Conservation (phyloP, 2,329 filamentous ascomycete genomes). For the Endocalyx cinctus region DNA sequence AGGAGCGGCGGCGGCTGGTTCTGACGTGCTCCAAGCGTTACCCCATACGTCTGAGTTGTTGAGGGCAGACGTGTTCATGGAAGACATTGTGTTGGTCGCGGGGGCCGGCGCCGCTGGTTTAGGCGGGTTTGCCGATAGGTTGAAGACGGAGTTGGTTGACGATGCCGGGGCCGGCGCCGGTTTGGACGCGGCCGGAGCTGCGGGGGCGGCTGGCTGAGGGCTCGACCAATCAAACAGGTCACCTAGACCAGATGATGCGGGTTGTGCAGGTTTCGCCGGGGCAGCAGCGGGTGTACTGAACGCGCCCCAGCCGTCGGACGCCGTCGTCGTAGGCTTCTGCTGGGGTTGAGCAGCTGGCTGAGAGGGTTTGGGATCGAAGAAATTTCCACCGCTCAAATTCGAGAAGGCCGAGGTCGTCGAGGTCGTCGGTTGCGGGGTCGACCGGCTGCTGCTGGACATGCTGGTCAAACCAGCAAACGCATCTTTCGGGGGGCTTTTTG, state of each 20-base stretch:
- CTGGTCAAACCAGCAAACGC: constrained; percentile 32
- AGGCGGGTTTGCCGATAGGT: constrained; percentile 58
- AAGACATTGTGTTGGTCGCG: constrained; percentile 29
- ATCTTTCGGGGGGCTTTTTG: constrained; percentile 31
- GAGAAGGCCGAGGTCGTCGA: constrained; percentile 39
- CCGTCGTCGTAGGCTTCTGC: constrained; percentile 29
- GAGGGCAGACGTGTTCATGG: constrained; percentile 34
- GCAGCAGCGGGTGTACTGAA: constrained; percentile 44
- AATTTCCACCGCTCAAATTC: constrained; percentile 62
- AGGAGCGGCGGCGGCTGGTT: constrained; percentile 40
- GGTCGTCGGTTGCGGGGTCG: constrained; percentile 32
- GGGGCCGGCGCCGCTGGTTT: constrained; percentile 40
- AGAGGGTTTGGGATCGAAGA: constrained; percentile 73
- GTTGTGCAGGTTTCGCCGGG: constrained; percentile 37
- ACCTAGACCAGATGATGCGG: constrained; percentile 58
- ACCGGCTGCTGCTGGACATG: constrained; percentile 35
- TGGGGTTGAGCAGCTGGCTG: constrained; percentile 52
- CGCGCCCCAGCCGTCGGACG: constrained; percentile 62
- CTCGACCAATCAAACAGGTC: constrained; percentile 78
- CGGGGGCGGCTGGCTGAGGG: constrained; percentile 40
- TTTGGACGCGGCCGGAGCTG: constrained; percentile 37
- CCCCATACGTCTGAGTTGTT: constrained; percentile 75
- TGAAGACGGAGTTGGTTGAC: constrained; percentile 67
- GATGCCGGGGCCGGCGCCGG: constrained; percentile 39
- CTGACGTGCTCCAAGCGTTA: constrained; percentile 75